phyloP scores from a whole-genome alignment of 352 stramenopile genomes.

The Pythium oligandrum region DNA sequence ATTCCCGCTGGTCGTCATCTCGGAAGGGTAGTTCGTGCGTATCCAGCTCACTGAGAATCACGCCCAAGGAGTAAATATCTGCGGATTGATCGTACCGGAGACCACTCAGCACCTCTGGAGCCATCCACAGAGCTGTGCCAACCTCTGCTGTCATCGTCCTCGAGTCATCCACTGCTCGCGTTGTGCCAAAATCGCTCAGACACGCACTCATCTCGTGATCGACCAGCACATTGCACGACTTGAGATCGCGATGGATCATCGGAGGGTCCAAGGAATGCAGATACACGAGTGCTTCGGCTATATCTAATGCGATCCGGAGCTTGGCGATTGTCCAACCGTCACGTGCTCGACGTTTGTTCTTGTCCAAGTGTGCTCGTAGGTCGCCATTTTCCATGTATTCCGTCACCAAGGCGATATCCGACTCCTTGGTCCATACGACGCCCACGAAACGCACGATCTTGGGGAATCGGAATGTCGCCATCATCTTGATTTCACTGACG shows the following conservation, averaged over 20 bases:
- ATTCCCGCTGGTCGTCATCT: constrained; percentile 10
- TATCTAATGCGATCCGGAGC: constrained; percentile 31
- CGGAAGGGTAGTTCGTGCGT: constrained; percentile 64
- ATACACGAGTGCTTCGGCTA: constrained; percentile 23
- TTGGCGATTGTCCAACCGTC: constrained; percentile 48
- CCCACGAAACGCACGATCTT: constrained; percentile 81
- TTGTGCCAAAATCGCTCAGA: constrained; percentile 24
- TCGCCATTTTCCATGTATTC: constrained; percentile 75
- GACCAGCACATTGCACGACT: constrained; percentile 30
- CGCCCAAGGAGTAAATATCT: constrained; percentile 73
- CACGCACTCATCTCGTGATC: constrained; percentile 22
- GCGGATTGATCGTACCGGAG: constrained; percentile 37
- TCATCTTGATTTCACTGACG: too few relatives aligned
- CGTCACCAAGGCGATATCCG: constrained; percentile 58
- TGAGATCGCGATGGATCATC: constrained; percentile 29
- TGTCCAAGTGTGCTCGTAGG: constrained; percentile 41
- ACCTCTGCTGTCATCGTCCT: constrained; percentile 19
- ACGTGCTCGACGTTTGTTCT: constrained; percentile 22
- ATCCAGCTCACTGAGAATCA: constrained; percentile 67
- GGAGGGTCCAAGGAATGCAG: constrained; percentile 23
- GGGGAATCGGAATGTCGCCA: constrained; percentile 7
- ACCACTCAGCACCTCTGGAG: constrained; percentile 54
- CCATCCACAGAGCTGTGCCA: constrained; percentile 35
- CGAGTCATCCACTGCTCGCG: constrained; percentile 6
- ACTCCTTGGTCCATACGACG: constrained; percentile 50